phyloP scores from a whole-genome alignment of 2,329 filamentous ascomycete species.

The Fusarium armeniacum region DNA sequence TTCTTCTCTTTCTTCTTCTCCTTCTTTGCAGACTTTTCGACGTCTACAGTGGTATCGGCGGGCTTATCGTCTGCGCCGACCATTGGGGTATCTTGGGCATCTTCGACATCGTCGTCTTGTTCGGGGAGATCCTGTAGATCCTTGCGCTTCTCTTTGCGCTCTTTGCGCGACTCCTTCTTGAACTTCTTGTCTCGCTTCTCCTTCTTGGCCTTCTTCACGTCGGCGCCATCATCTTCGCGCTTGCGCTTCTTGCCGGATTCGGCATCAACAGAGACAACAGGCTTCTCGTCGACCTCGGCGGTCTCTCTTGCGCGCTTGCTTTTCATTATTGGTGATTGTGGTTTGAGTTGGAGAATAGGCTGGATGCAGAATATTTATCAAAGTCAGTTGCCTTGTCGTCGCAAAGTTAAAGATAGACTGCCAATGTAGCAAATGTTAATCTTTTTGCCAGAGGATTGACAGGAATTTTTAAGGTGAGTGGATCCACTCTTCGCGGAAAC shows the following conservation, averaged over 20 bases:
- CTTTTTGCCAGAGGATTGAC: too few relatives aligned
- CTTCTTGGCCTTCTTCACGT: conserved; percentile 54
- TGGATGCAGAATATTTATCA: conserved; percentile 26
- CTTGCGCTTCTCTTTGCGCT: conserved; percentile 59
- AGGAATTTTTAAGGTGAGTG: background rate
- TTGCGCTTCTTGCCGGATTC: conserved; percentile 57
- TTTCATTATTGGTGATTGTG: conserved; percentile 49
- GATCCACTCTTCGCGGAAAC: background rate
- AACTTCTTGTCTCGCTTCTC: conserved; percentile 55
- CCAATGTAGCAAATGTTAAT: too few relatives aligned
- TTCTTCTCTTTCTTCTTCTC: conserved; percentile 50
- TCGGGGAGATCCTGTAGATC: conserved; percentile 57
- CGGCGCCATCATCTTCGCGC: conserved; percentile 50
- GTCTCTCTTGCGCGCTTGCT: conserved; percentile 58
- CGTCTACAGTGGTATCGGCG: conserved; percentile 32
- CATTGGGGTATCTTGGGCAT: conserved; percentile 45
- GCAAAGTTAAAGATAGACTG: conserved; percentile 3
- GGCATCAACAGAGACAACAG: conserved; percentile 37
- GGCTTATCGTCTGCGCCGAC: conserved; percentile 46
- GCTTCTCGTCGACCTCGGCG: conserved; percentile 50
- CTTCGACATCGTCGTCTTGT: conserved; percentile 48
- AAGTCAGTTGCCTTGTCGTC: conserved; percentile 26
- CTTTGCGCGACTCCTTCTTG: conserved; percentile 55
- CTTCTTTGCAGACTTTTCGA: conserved; percentile 47
- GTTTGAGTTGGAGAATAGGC: background rate